Percentiles rank a stretch among this genome's conserved stretches.
These are phyloP conservation scores for Metschnikowia cerradonensis DNA, from an alignment of 805 yeast species.

Conservation along the genomic window DNA sequence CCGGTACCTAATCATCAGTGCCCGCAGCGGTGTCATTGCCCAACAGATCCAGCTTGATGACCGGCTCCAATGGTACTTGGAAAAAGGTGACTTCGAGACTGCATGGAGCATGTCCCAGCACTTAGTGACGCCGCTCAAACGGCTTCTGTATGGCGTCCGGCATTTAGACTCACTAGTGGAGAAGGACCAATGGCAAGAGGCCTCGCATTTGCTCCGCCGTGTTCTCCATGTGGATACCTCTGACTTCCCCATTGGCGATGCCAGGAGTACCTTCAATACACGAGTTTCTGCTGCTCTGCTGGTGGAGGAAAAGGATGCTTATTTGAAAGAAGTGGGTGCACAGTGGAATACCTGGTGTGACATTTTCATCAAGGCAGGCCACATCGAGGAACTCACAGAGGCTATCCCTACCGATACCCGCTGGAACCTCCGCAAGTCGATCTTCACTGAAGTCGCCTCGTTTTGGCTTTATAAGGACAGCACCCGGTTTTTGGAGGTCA, in stretches of 20 bases:
- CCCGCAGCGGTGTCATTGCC: constrained; percentile 76
- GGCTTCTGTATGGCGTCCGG: constrained; percentile 58
- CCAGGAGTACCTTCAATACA: constrained; percentile 27
- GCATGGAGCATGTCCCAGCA: constrained; percentile 79
- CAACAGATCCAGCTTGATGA: constrained; percentile 68
- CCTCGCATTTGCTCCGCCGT: constrained; percentile 45
- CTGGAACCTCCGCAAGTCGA: constrained; percentile 27
- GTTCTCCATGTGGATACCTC: constrained; percentile 18
- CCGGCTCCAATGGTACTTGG: constrained; percentile 67
- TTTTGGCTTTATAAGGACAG: constrained; percentile 36
- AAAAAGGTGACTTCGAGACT: constrained; percentile 48
- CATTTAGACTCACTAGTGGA: constrained; percentile 45
- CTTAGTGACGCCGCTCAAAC: constrained; percentile 45
- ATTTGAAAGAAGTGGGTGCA: constrained; percentile 21
- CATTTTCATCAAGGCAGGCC: constrained; percentile 46
- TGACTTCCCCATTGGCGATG: constrained; percentile 27
- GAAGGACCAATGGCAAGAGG: constrained; percentile 50
- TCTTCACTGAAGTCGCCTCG: constrained; percentile 43
- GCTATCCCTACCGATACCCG: constrained; percentile 51
- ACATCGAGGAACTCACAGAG: constrained; percentile 44
- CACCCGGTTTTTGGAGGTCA: constrained; percentile 36
- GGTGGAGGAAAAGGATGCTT: constrained; percentile 17
- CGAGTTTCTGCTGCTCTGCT: constrained; percentile 11
- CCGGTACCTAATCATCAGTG: constrained; percentile 67
- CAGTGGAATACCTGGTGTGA: constrained; percentile 67